phyloP scores from a whole-genome alignment of 2,329 filamentous ascomycete genomes.

The Gnomoniopsis smithogilvyi region DNA sequence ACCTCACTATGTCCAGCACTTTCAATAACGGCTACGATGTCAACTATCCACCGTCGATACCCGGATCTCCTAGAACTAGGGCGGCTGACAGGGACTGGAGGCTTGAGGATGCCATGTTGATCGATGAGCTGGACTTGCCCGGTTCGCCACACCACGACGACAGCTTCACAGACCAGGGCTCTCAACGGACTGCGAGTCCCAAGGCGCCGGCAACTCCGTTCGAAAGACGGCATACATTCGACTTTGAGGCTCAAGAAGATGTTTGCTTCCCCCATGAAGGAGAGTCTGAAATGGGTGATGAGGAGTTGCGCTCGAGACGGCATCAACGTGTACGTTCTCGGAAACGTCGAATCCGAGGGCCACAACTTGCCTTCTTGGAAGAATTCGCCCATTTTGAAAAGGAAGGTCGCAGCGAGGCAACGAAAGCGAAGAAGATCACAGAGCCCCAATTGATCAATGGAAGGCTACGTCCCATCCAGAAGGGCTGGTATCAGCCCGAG shows the following conservation, averaged over 20 bases:
- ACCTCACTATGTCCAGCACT: constrained; percentile 23
- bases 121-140: constrained; percentile 54
- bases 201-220: constrained; percentile 34
- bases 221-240: constrained; percentile 54
- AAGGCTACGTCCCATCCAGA: constrained; percentile 74
- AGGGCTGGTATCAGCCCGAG: constrained; percentile 80
- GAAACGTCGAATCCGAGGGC: constrained; percentile 74
- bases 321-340: constrained; percentile 36
- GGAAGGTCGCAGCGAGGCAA: constrained; percentile 77
- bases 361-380: constrained; percentile 77
- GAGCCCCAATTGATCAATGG: constrained; percentile 93
- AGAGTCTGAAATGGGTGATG: constrained; percentile 77
- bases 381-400: constrained; percentile 92
- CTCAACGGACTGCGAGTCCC: constrained; percentile 18
- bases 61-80: constrained; percentile 56
- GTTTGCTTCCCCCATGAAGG: constrained; percentile 85
- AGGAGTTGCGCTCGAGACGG: constrained; percentile 48
- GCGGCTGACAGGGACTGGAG: constrained; percentile 50
- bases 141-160: constrained; percentile 15
- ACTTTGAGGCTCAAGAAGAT: constrained; percentile 72
- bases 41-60: constrained; percentile 67
- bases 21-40: constrained; percentile 48
- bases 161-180: constrained; percentile 12
- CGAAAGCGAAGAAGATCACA: constrained; percentile 85
- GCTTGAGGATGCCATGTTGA: constrained; percentile 68